Conservation (phyloP, 2,329 filamentous ascomycete genomes). For the Penicillium polonicum region DNA sequence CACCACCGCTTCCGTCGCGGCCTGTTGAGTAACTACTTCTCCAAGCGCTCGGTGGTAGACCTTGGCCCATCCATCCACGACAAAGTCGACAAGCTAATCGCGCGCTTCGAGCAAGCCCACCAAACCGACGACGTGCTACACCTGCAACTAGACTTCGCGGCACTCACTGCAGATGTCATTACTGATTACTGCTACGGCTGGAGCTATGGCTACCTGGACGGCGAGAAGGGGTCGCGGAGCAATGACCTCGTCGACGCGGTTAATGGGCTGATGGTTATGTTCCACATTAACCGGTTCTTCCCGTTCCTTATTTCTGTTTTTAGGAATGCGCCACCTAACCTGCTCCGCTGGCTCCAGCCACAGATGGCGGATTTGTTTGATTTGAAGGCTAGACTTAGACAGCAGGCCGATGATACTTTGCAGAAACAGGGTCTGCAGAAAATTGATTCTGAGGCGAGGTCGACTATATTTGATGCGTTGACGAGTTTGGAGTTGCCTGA, state of each 20-base stretch:
- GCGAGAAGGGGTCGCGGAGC: slow-evolving; percentile 24
- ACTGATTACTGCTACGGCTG: slow-evolving; percentile 41
- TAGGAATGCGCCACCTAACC: slow-evolving; percentile 21
- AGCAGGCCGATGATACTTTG: slow-evolving; percentile 17
- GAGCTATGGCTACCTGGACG: slow-evolving; percentile 32
- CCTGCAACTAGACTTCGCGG: slow-evolving; percentile 29
- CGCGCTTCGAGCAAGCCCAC: slow-evolving; percentile 24
- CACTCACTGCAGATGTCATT: slow-evolving; percentile 39
- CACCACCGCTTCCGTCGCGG: slow-evolving; percentile 45
- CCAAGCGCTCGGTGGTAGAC: slow-evolving; percentile 37
- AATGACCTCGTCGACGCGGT: slow-evolving; percentile 28
- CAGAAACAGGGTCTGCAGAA: slow-evolving; percentile 5
- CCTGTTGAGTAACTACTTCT: slow-evolving; percentile 48
- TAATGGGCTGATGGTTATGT: slow-evolving; percentile 26
- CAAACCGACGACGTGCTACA: slow-evolving; percentile 17
- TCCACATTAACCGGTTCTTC: slow-evolving; percentile 29
- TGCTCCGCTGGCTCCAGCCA: slow-evolving; percentile 23
- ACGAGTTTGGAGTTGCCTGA: slow-evolving; percentile 35
- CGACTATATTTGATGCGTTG: slow-evolving; percentile 32
- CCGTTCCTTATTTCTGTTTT: slow-evolving; percentile 31
- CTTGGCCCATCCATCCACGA: slow-evolving; percentile 42
- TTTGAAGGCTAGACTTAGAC: slow-evolving; percentile 18
- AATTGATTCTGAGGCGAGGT: neutral
- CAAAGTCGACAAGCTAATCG: slow-evolving; percentile 33
- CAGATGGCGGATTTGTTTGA: slow-evolving; percentile 22